These are phyloP conservation scores for Wallacemonas sp. DNA, from an alignment of 208 protist species.

Conservation along the genomic window DNA sequence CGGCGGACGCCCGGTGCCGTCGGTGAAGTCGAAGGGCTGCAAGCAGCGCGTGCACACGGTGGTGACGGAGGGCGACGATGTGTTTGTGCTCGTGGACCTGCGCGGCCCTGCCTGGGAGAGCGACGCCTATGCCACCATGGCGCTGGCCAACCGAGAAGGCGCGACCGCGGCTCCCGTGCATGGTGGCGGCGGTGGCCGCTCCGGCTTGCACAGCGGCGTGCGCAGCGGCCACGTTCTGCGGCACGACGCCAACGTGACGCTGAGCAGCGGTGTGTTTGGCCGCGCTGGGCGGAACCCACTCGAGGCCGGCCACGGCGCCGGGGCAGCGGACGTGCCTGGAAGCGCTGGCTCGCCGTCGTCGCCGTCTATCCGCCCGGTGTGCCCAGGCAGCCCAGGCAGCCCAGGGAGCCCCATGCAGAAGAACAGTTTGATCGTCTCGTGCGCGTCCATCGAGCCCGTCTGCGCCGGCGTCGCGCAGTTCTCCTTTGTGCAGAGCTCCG, in stretches of 20 bases:
- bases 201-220: conserved; percentile 48
- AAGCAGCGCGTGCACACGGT: conserved; percentile 85
- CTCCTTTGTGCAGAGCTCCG: conserved; percentile 36
- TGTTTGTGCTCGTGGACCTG: conserved; percentile 69
- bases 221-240: conserved; percentile 73
- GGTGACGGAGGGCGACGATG: conserved; percentile 57
- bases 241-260: conserved; percentile 11
- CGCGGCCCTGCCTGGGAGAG: conserved; percentile 56
- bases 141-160: conserved; percentile 64
- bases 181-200: conserved; percentile 14
- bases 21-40: conserved; percentile 76
- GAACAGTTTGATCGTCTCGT: conserved; percentile 25
- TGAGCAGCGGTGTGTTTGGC: background rate
- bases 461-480: conserved; percentile 61
- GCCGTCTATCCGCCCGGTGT: background rate
- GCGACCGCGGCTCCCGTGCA: conserved; percentile 41
- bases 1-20: conserved; percentile 36
- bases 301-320: background rate
- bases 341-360: conserved; percentile 10
- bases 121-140: conserved; percentile 80
- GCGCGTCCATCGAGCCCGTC: conserved; percentile 32
- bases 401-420: background rate
- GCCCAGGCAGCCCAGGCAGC: background rate
- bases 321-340: too few relatives aligned
- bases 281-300: background rate